A percentile compares a stretch with the other conserved stretches of the same genome.
These are phyloP conservation scores for Globisporangium solare DNA, from an alignment of 352 stramenopile genomes.

Conservation along the genomic window DNA sequence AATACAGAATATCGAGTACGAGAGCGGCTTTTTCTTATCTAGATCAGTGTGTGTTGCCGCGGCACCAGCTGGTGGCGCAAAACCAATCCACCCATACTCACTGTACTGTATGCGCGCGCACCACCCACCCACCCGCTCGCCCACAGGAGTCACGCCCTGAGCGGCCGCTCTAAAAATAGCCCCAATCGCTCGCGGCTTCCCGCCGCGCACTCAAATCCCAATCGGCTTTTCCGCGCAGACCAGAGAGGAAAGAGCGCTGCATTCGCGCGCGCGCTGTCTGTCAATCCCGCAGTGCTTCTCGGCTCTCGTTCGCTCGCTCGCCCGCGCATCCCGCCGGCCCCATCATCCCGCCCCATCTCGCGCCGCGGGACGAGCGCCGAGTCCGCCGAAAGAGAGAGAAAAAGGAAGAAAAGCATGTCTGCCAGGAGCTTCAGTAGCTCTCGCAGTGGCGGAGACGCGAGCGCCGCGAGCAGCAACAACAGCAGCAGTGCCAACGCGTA, in stretches of 20 bases:
- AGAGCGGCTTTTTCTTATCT: too few species aligned
- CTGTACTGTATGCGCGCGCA: too few species aligned
- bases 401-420: constrained; percentile 14
- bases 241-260: neutral
- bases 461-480: constrained; percentile 2
- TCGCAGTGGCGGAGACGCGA: constrained; percentile 17
- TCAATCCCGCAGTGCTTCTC: too few species aligned
- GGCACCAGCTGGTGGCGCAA: too few species aligned
- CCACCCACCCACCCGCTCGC: too few species aligned
- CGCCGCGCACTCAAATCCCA: neutral
- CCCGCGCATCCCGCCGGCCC: neutral
- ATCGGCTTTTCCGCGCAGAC: neutral
- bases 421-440: constrained; percentile 19
- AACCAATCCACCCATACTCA: too few species aligned
- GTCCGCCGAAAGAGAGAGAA: too few species aligned
- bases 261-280: too few species aligned
- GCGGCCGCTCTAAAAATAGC: neutral
- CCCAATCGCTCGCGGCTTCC: neutral
- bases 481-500: constrained; percentile 22
- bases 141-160: too few species aligned
- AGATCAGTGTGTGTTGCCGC: too few species aligned
- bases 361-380: neutral
- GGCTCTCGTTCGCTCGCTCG: too few species aligned
- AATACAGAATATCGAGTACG: too few species aligned
- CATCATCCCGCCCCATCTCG: neutral